Evolutionary conservation across 176 grass and related monocot genomes (phyloP).

Genomic region (Triticum turgidum): DNA sequence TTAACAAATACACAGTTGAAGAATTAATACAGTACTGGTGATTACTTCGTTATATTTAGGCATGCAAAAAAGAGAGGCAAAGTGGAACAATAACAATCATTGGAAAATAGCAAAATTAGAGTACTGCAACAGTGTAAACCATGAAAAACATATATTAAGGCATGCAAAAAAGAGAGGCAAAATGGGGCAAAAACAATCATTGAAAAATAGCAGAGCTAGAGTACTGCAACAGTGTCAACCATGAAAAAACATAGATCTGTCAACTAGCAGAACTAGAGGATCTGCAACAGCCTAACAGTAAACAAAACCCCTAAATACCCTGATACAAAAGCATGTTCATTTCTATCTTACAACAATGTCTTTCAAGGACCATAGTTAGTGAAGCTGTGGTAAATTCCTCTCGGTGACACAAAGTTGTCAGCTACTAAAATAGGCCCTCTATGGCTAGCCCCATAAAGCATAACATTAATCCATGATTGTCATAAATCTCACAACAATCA

Average conservation of each 20-base stretch:
- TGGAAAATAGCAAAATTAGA: neutral
- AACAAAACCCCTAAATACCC: neutral
- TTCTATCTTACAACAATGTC: neutral
- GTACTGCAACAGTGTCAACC: neutral
- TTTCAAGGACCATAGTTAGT: neutral
- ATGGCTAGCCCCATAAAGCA: neutral
- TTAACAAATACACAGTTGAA: conserved; percentile 30
- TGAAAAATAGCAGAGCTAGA: neutral
- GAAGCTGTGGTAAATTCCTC: neutral
- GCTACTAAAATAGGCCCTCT: neutral
- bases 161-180: neutral
- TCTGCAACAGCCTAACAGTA: neutral
- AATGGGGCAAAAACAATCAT: conserved; percentile 19
- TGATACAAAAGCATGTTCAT: neutral
- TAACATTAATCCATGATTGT: neutral
- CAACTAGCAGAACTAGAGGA: neutral
- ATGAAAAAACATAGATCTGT: neutral
- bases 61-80: neutral
- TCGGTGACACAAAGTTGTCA: neutral
- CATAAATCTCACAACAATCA: neutral
- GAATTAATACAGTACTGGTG: conserved; percentile 23
- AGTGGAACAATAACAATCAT: conserved; percentile 19
- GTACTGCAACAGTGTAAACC: neutral
- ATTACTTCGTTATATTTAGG: neutral
- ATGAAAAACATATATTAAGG: neutral